Evolutionary conservation across 1,139 yeast species (phyloP).

Genomic region (Sugiyamaella novakii): DNA sequence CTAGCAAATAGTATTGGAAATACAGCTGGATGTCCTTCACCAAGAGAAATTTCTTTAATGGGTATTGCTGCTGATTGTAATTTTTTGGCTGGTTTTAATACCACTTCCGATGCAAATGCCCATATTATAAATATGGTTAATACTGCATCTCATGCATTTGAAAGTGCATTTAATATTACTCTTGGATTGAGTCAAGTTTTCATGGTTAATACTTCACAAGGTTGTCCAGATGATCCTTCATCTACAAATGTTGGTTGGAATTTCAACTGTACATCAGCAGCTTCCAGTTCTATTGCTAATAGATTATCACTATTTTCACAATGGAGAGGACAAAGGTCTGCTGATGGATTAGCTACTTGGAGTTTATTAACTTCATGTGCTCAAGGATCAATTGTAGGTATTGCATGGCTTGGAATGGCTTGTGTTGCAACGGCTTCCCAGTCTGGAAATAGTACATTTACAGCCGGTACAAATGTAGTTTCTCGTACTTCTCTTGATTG

Average conservation of each 20-base stretch:
- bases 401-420: slow-evolving; percentile 46
- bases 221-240: slow-evolving; percentile 34
- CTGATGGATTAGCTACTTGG: slow-evolving; percentile 46
- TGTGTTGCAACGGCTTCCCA: slow-evolving; percentile 35
- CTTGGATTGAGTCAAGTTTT: slow-evolving; percentile 39
- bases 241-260: slow-evolving; percentile 38
- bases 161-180: slow-evolving; percentile 43
- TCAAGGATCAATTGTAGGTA: slow-evolving; percentile 43
- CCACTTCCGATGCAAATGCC: slow-evolving; percentile 38
- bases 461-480: slow-evolving; percentile 44
- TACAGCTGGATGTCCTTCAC: slow-evolving; percentile 42
- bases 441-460: slow-evolving; percentile 32
- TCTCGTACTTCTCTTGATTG: slow-evolving; percentile 42
- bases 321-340: slow-evolving; percentile 41
- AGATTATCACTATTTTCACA: slow-evolving; percentile 39
- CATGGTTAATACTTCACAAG: slow-evolving; percentile 33
- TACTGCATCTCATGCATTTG: slow-evolving; percentile 44
- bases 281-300: slow-evolving; percentile 31
- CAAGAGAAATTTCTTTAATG: slow-evolving; percentile 40
- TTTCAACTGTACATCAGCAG: slow-evolving; percentile 34
- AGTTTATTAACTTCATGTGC: slow-evolving; percentile 43
- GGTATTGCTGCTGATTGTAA: slow-evolving; percentile 47
- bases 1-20: slow-evolving; percentile 40
- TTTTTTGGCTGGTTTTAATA: slow-evolving; percentile 38
- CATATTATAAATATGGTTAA: slow-evolving; percentile 42